phyloP scores from a whole-genome alignment of 192 early-diverging fungal genomes.

The Paraglomus brasilianum region DNA sequence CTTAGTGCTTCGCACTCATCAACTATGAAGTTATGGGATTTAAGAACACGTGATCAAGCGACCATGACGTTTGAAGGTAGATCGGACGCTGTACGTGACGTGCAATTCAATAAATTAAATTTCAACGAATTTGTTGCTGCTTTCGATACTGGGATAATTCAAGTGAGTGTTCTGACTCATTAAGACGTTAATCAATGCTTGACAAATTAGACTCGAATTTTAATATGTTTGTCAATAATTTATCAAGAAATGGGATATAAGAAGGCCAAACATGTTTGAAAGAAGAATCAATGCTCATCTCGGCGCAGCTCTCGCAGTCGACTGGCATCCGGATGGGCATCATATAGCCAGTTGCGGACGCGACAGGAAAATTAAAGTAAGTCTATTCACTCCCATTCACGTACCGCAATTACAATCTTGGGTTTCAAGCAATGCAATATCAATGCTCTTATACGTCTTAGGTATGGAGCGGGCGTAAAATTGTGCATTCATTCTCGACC shows the following conservation, averaged over 20 bases:
- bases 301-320: constrained; percentile 68
- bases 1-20: constrained; percentile 79
- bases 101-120: constrained; percentile 68
- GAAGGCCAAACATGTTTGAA: constrained; percentile 60
- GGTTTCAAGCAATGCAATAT: not conserved
- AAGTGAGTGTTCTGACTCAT: constrained; percentile 41
- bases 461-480: no score
- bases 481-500: constrained; percentile 45
- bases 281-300: constrained; percentile 69
- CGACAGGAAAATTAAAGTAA: constrained; percentile 74
- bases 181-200: no score
- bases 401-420: not conserved
- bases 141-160: constrained; percentile 77
- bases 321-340: constrained; percentile 71
- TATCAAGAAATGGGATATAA: constrained; percentile 74
- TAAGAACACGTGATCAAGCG: constrained; percentile 53
- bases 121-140: constrained; percentile 71
- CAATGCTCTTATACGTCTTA: no score
- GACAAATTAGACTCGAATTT: not conserved
- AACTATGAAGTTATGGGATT: constrained; percentile 76
- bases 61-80: constrained; percentile 68
- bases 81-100: constrained; percentile 75
- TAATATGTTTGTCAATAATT: not conserved
- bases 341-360: constrained; percentile 75
- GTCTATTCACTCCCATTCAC: not conserved